phyloP scores from a whole-genome alignment of 1,284 basidiomycete species.

The Stereum hirsutum region DNA sequence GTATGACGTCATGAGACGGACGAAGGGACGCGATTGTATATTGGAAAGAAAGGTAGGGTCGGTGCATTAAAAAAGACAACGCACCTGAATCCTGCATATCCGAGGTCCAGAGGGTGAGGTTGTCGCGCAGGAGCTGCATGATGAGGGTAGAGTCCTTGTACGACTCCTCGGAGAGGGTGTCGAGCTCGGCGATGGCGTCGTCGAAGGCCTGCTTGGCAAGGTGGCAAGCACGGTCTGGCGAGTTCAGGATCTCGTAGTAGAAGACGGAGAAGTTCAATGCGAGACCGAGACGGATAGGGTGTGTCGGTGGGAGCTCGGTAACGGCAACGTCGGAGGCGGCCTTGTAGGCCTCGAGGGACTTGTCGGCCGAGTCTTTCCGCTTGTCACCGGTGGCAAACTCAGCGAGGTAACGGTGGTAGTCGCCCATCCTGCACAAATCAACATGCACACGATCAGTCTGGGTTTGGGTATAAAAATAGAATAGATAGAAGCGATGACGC shows the following conservation, averaged over 20 bases:
- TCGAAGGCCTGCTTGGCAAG: conserved; percentile 99
- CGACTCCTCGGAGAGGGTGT: conserved; percentile 98
- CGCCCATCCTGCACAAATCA: conserved; percentile 80
- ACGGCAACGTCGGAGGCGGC: conserved; percentile 97
- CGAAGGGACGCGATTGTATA: not conserved
- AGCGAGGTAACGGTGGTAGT: conserved; percentile 99
- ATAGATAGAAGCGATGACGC: conserved; percentile 22
- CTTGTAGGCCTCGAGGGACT: conserved; percentile 99
- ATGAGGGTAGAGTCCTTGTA: conserved; percentile 99
- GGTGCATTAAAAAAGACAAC: too few relatives aligned
- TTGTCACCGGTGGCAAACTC: conserved; percentile 99
- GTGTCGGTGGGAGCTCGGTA: conserved; percentile 96
- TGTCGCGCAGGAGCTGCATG: conserved; percentile 99
- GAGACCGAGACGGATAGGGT: conserved; percentile 98
- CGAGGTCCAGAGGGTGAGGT: conserved; percentile 96
- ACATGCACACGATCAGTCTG: conserved; percentile 3
- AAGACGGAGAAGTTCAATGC: conserved; percentile 99
- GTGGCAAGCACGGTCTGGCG: conserved; percentile 97
- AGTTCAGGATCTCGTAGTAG: conserved; percentile 99
- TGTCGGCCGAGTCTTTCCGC: conserved; percentile 97
- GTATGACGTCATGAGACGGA: conserved; percentile 1
- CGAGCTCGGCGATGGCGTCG: conserved; percentile 99
- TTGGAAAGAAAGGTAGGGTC: too few relatives aligned
- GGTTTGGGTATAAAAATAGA: too few relatives aligned
- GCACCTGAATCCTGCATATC: conserved; percentile 89